phyloP scores from a whole-genome alignment of 2,329 filamentous ascomycete genomes.

The Phoma sp. region DNA sequence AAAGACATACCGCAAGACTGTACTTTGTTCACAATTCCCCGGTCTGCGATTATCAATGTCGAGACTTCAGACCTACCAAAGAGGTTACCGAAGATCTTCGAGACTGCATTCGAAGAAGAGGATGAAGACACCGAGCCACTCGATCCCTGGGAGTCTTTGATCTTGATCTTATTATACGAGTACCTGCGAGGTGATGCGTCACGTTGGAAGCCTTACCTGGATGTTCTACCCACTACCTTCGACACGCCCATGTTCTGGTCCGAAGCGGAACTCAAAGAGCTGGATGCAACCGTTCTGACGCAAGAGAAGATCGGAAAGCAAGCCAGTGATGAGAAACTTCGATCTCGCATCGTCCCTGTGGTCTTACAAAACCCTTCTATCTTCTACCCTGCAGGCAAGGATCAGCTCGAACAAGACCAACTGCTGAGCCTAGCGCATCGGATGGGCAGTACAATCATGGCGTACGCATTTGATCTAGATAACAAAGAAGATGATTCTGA shows the following conservation, averaged over 20 bases:
- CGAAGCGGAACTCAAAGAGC: conserved; percentile 25
- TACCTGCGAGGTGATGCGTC: conserved; percentile 27
- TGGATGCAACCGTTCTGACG: conserved; percentile 28
- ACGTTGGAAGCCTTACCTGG: conserved; percentile 32
- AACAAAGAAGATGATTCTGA: conserved; percentile 25
- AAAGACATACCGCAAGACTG: conserved; percentile 25
- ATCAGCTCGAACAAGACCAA: conserved; percentile 12
- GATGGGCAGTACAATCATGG: conserved; percentile 34
- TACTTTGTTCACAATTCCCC: conserved; percentile 29
- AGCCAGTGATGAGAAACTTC: conserved; percentile 27
- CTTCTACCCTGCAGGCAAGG: conserved; percentile 17
- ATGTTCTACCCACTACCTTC: conserved; percentile 26
- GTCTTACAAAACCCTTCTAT: conserved; percentile 15
- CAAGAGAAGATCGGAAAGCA: conserved; percentile 30
- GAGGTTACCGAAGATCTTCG: conserved; percentile 26
- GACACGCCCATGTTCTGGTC: conserved; percentile 35
- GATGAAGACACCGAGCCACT: conserved; percentile 24
- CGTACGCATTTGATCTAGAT: conserved; percentile 33
- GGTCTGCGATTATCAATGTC: conserved; percentile 28
- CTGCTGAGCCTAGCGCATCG: conserved; percentile 30
- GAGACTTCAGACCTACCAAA: conserved; percentile 26
- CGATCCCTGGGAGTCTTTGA: conserved; percentile 31
- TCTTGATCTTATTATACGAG: conserved; percentile 32
- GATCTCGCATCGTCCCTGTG: conserved; percentile 22
- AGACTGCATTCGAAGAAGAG: conserved; percentile 18